Conservation (phyloP, 2,329 filamentous ascomycete species). For the Trichophyton benhamiae region DNA sequence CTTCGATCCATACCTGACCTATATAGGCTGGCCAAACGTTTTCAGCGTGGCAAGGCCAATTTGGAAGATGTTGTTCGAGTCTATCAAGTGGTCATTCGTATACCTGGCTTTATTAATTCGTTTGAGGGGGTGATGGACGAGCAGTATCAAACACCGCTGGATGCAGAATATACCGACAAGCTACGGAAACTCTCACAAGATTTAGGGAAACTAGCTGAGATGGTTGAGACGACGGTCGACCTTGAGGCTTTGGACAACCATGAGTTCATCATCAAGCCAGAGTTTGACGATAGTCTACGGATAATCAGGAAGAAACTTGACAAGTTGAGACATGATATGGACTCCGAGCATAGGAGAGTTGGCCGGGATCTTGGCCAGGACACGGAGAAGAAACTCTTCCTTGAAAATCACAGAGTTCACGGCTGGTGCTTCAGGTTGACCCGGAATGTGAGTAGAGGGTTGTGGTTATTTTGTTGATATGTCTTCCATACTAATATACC, state of each 20-base stretch:
- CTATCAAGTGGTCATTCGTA: conserved; percentile 84
- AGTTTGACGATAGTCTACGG: conserved; percentile 80
- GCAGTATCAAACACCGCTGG: conserved; percentile 73
- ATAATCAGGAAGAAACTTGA: conserved; percentile 89
- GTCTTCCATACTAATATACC: not conserved
- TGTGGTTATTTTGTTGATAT: conserved; percentile 17
- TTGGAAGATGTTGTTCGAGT: conserved; percentile 90
- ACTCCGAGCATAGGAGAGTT: conserved; percentile 63
- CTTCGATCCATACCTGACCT: conserved; percentile 85
- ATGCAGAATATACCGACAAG: conserved; percentile 75
- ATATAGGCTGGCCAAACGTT: conserved; percentile 85
- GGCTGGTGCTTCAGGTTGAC: conserved; percentile 95
- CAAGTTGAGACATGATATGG: conserved; percentile 68
- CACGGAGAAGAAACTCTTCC: conserved; percentile 94
- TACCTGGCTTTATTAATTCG: conserved; percentile 80
- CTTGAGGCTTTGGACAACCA: conserved; percentile 90
- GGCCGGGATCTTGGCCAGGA: conserved; percentile 78
- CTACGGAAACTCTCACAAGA: conserved; percentile 64
- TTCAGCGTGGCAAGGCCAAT: conserved; percentile 81
- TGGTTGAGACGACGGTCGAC: conserved; percentile 97
- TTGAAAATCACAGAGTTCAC: conserved; percentile 91
- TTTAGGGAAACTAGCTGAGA: conserved; percentile 78
- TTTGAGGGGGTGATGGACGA: conserved; percentile 94
- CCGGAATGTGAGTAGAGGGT: conserved; percentile 38
- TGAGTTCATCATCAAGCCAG: conserved; percentile 97